These are phyloP conservation scores for Tolypocladium nubicola DNA, from an alignment of 2,329 filamentous ascomycete genomes.

Conservation along the genomic window DNA sequence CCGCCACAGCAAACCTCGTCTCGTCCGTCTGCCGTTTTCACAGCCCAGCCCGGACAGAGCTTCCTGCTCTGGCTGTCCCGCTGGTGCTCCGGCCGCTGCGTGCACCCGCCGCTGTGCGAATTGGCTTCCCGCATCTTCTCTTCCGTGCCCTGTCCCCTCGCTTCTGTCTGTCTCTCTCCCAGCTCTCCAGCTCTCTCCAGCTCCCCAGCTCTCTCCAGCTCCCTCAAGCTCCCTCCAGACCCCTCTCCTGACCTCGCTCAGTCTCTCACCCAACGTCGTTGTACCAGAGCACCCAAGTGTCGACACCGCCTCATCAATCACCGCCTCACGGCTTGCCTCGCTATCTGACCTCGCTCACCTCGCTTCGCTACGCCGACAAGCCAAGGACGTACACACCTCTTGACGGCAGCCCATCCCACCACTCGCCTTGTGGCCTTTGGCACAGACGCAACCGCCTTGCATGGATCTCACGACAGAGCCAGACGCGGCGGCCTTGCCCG, in stretches of 20 bases:
- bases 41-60: background rate
- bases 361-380: background rate
- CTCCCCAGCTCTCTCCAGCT: background rate
- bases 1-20: background rate
- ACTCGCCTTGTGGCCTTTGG: background rate
- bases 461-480: conserved; percentile 5
- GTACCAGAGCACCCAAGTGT: background rate
- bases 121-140: background rate
- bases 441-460: conserved; percentile 6
- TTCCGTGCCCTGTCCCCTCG: background rate
- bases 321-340: background rate
- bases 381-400: background rate
- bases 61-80: background rate
- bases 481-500: conserved; percentile 21
- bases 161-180: background rate
- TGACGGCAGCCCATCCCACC: background rate
- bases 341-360: background rate
- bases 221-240: background rate
- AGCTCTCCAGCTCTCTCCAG: background rate
- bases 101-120: background rate
- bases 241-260: background rate
- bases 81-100: background rate
- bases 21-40: background rate
- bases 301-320: background rate
- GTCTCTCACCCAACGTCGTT: background rate